These are phyloP conservation scores for Arxiozyma slooffiae DNA, from an alignment of 1,139 yeast species.

Conservation along the genomic window DNA sequence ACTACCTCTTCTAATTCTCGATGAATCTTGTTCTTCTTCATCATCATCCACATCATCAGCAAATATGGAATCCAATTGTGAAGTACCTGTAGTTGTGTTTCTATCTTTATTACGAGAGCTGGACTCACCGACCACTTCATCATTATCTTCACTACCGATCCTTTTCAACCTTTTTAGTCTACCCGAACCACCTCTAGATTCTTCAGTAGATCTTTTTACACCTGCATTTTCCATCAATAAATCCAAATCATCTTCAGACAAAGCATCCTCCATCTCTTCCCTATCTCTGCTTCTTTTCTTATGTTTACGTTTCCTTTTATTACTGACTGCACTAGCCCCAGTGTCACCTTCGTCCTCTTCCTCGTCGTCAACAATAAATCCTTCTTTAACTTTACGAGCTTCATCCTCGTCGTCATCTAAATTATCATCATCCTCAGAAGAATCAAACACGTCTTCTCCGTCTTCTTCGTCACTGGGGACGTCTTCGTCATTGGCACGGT, in stretches of 20 bases:
- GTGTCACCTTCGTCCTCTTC: conserved; percentile 54
- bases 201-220: conserved; percentile 35
- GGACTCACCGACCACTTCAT: conserved; percentile 18
- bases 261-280: conserved; percentile 46
- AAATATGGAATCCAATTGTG: conserved; percentile 66
- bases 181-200: conserved; percentile 34
- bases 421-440: conserved; percentile 69
- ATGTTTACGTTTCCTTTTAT: conserved; percentile 37
- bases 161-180: conserved; percentile 77
- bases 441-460: conserved; percentile 46
- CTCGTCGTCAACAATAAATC: conserved; percentile 89
- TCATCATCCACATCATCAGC: conserved; percentile 65
- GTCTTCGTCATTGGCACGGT: conserved; percentile 24
- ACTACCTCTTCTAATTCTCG: conserved; percentile 12
- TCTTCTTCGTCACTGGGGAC: conserved; percentile 37
- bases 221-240: conserved; percentile 86
- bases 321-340: conserved; percentile 23
- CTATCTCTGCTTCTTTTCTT: conserved; percentile 25
- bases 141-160: conserved; percentile 41
- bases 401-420: conserved; percentile 73
- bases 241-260: conserved; percentile 93
- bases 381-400: conserved; percentile 67
- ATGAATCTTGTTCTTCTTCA: conserved; percentile 29
- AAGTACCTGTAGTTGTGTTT: conserved; percentile 8
- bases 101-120: conserved; percentile 11